Conservation (phyloP, 1,284 basidiomycete species). For the Marasmius tenuissimus region DNA sequence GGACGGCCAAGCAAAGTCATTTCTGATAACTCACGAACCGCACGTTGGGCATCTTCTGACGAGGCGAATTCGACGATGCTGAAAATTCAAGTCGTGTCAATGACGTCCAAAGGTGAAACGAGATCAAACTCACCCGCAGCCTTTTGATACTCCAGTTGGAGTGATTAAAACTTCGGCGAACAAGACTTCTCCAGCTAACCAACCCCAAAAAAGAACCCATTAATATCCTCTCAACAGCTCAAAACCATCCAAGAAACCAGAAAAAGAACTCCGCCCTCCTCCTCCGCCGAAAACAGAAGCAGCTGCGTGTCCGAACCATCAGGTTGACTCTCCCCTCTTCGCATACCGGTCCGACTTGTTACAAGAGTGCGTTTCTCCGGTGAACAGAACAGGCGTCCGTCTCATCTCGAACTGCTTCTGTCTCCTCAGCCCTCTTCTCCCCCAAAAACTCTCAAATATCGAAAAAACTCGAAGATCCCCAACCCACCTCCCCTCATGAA, state of each 20-base stretch:
- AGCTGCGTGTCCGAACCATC: conserved; percentile 13
- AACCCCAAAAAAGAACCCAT: conserved; percentile 82
- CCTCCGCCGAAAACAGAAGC: conserved; percentile 22
- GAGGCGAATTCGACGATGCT: conserved; percentile 93
- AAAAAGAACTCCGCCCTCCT: conserved; percentile 37
- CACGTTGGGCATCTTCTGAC: conserved; percentile 81
- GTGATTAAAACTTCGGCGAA: conserved; percentile 98
- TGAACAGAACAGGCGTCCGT: conserved; percentile 1
- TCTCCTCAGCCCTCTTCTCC: conserved; percentile 23
- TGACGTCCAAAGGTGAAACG: neutral
- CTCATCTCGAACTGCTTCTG: conserved; percentile 24
- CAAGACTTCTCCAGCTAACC: conserved; percentile 94
- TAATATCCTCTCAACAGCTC: conserved; percentile 80
- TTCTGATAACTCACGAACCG: conserved; percentile 88
- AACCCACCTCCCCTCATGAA: conserved; percentile 99
- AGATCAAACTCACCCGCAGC: conserved; percentile 84
- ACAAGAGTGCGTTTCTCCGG: neutral
- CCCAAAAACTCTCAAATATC: conserved; percentile 35
- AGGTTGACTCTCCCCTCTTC: neutral
- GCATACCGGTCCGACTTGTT: neutral
- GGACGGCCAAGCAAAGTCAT: conserved; percentile 86
- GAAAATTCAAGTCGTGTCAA: conserved; percentile 4
- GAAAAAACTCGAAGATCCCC: conserved; percentile 62
- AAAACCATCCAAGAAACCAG: conserved; percentile 61
- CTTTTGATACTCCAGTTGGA: conserved; percentile 95